Evolutionary conservation across 768 basidiomycete species (phyloP), one percentile per base, ranked within the genome.

Genomic region (Trametes maxima): DNA sequence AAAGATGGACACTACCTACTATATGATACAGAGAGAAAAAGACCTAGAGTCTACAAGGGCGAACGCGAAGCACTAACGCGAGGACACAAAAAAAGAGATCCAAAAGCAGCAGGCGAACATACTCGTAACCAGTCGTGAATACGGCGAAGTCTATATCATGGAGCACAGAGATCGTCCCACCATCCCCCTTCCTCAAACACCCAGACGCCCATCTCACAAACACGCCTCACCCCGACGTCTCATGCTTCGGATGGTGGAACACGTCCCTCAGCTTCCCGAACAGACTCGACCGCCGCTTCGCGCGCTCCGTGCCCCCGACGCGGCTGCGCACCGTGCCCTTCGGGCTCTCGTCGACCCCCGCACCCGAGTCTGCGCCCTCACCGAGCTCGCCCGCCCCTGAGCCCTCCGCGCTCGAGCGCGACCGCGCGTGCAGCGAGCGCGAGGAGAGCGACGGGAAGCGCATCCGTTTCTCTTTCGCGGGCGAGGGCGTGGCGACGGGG

Each of bases 191-290:
- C n/a, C n/a, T n/a, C n/a, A n/a, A n/a, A n/a, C n/a, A n/a, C n/a
- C n/a, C n/a, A n/a, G n/a, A 25, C 6, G 19, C 4, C 37, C 57
- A 39, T 14, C 25, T 17, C 17, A 55, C 8, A 7, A 40, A 37
- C 14, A 39, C 57, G 48, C 28, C 28, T 33, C 28, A 33, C 4
- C 28, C 35, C 52, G 58, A 46, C 10, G 50, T 22, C 63, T 57
- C 59, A 13, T 47, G 52, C 55, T 60, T 57, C 43, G 51, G 37
- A 28, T 57, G 54, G 48, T 50, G 39, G 65, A 75, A 74, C 24
- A 71, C 63, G 40, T 65, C 65, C 64, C 70, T 73, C 54, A 75
- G 63, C 69, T 70, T 72, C 42, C 70, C 72, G 56, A 75, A 73
- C 59, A 75, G 48, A 54, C 72, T 71, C 48, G 51, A 69, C 45